phyloP scores from a whole-genome alignment of 1,139 yeast genomes.

The Zygotorulaspora mrakii region DNA sequence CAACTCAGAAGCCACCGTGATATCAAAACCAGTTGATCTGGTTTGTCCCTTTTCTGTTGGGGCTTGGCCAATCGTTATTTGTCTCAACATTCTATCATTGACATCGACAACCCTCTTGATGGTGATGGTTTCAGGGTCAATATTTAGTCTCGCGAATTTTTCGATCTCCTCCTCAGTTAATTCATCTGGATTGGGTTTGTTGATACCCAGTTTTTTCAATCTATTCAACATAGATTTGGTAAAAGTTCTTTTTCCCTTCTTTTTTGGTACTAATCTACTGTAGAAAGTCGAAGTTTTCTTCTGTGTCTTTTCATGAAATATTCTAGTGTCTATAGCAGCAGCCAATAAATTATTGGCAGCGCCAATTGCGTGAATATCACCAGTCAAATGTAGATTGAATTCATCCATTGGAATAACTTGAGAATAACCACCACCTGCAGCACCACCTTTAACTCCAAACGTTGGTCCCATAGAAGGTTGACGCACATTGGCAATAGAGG shows the following conservation, averaged over 20 bases:
- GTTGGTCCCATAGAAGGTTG: conserved; percentile 90
- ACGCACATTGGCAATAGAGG: conserved; percentile 74
- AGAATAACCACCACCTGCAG: conserved; percentile 85
- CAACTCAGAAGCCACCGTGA: conserved; percentile 75
- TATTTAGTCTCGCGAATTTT: conserved; percentile 61
- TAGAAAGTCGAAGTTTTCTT: conserved; percentile 61
- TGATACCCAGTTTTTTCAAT: conserved; percentile 59
- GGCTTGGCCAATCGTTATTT: conserved; percentile 71
- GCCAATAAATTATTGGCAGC: conserved; percentile 76
- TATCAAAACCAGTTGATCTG: conserved; percentile 74
- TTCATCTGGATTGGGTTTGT: conserved; percentile 63
- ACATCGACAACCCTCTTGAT: conserved; percentile 79
- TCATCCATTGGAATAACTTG: conserved; percentile 89
- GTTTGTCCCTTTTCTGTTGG: conserved; percentile 72
- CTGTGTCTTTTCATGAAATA: conserved; percentile 74
- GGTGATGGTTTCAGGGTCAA: conserved; percentile 69
- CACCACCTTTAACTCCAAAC: conserved; percentile 85
- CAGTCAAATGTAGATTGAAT: conserved; percentile 79
- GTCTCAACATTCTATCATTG: conserved; percentile 73
- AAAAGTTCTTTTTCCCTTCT: conserved; percentile 61
- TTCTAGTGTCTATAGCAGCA: conserved; percentile 81
- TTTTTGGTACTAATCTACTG: conserved; percentile 66
- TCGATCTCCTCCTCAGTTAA: conserved; percentile 61
- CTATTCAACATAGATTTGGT: conserved; percentile 66
- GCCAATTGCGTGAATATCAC: conserved; percentile 80